phyloP scores from a whole-genome alignment of 176 grass and related monocot genomes.

The Guadua angustifolia region DNA sequence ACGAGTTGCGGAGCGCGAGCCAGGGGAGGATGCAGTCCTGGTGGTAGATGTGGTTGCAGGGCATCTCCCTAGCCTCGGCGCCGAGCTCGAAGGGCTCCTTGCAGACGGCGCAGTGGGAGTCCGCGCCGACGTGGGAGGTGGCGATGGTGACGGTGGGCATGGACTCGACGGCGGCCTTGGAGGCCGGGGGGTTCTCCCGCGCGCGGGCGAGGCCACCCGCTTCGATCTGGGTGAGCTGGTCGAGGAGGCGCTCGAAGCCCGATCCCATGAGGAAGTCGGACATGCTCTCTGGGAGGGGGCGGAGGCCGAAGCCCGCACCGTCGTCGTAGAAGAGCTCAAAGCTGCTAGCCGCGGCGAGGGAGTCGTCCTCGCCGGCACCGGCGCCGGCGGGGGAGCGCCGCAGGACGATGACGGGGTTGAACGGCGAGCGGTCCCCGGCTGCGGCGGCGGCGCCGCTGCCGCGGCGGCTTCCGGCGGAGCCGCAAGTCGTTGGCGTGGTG shows the following conservation, averaged over 20 bases:
- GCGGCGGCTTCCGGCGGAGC: conserved; percentile 52
- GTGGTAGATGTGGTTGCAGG: conserved; percentile 93
- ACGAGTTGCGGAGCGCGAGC: conserved; percentile 87
- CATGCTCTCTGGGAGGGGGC: conserved; percentile 86
- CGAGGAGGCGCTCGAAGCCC: conserved; percentile 84
- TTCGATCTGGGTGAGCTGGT: conserved; percentile 93
- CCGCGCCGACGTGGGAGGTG: conserved; percentile 47
- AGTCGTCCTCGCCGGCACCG: neutral
- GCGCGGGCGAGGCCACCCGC: conserved; percentile 54
- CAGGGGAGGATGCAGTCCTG: conserved; percentile 92
- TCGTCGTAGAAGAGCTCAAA: conserved; percentile 99
- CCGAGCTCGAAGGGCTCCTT: conserved; percentile 84
- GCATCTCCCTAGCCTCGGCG: conserved; percentile 80
- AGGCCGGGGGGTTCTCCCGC: conserved; percentile 69
- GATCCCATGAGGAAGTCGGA: conserved; percentile 97
- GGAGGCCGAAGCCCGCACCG: conserved; percentile 76
- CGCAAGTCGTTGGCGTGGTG: conserved; percentile 52
- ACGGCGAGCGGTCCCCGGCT: conserved; percentile 59
- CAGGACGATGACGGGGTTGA: conserved; percentile 92
- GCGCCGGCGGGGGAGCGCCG: conserved; percentile 47
- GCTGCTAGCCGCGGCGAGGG: conserved; percentile 38
- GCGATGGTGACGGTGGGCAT: conserved; percentile 72
- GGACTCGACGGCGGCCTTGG: conserved; percentile 87
- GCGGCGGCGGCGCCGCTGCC: neutral
- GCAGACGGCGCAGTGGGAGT: conserved; percentile 89